Conservation (phyloP, 208 protist genomes). For the Naegleria fowleri region DNA sequence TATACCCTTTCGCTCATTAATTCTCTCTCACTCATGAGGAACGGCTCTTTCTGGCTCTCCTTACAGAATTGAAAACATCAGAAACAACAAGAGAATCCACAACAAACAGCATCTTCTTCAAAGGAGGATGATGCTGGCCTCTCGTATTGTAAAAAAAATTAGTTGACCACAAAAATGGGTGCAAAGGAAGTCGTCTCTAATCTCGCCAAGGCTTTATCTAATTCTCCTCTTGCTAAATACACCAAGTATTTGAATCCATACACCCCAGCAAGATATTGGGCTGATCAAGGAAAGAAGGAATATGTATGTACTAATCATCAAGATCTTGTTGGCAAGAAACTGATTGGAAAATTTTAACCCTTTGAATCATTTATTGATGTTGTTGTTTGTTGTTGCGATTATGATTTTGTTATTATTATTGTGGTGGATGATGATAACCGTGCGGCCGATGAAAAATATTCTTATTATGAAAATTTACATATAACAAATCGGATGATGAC, state of each 20-base stretch:
- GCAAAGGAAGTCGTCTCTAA: not conserved
- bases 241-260: constrained; percentile 12
- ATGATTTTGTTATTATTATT: not conserved
- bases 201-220: not conserved
- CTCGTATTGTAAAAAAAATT: not conserved
- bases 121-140: too few species aligned
- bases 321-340: not conserved
- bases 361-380: too few species aligned
- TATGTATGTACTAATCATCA: constrained; percentile 18
- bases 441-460: too few species aligned
- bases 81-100: too few species aligned
- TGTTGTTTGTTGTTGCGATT: not conserved
- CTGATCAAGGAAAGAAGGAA: constrained; percentile 1
- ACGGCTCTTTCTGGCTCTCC: too few species aligned
- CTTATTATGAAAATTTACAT: not conserved
- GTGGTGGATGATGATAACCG: too few species aligned
- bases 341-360: not conserved
- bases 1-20: too few species aligned
- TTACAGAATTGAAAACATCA: too few species aligned
- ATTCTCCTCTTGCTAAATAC: not conserved
- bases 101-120: too few species aligned
- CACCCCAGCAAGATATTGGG: not conserved
- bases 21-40: too few species aligned
- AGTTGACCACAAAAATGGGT: not conserved
- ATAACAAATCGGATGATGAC: too few species aligned